Conservation (phyloP, 768 basidiomycete genomes). For the Collybia mongolica region DNA sequence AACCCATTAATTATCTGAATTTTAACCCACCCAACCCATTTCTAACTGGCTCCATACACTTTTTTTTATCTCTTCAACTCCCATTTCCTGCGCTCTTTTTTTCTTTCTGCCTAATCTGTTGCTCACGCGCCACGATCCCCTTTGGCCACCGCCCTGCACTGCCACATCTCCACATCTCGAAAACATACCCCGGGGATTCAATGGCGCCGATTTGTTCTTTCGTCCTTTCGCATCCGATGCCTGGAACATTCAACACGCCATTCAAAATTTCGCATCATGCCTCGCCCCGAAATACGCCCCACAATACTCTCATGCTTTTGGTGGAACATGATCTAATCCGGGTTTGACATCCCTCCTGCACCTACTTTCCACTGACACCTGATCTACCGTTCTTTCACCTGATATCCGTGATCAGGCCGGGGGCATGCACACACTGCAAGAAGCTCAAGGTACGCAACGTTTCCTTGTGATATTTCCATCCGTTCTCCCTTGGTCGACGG, state of each 20-base stretch:
- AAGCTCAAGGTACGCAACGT: constrained; percentile 70
- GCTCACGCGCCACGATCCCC: background rate
- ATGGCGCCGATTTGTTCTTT: constrained; percentile 1
- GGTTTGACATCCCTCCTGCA: constrained; percentile 3
- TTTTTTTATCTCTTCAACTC: background rate
- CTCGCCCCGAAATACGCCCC: background rate
- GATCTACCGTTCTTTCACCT: constrained; percentile 4
- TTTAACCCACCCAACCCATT: background rate
- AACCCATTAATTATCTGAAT: background rate
- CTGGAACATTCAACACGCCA: constrained; percentile 5
- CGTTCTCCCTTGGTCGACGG: constrained; percentile 10
- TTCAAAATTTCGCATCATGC: constrained; percentile 3
- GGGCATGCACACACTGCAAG: constrained; percentile 86
- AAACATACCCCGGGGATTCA: constrained; percentile 10
- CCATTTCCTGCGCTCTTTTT: background rate
- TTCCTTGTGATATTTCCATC: constrained; percentile 11
- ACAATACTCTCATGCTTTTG: no score
- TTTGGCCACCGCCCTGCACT: constrained; percentile 10
- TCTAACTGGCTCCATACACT: background rate
- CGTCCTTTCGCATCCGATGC: background rate
- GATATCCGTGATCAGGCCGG: constrained; percentile 49
- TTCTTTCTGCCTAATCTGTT: background rate
- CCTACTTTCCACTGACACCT: constrained; percentile 2
- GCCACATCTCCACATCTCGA: constrained; percentile 5
- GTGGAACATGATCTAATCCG: constrained; percentile 1